Evolutionary conservation across 2,329 filamentous ascomycete genomes (phyloP).

Genomic region (Diaporthe citrichinensis): DNA sequence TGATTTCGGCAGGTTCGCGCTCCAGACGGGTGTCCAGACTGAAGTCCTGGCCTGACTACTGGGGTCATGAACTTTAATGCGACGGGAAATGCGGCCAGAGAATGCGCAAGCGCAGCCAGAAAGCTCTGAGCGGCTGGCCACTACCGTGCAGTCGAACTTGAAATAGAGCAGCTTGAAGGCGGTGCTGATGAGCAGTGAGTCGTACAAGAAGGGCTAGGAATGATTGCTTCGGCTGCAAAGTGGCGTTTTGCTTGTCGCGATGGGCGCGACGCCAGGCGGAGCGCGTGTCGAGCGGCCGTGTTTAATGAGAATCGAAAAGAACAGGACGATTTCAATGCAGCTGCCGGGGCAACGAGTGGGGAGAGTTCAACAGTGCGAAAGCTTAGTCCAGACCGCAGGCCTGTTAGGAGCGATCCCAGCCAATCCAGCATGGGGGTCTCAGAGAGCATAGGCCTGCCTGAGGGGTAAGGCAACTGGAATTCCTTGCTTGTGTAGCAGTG

Average conservation of each 20-base stretch:
- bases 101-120: not conserved
- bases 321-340: conserved; percentile 1
- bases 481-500: not conserved
- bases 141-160: not conserved
- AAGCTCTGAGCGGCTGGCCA: not conserved
- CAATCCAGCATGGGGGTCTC: not conserved
- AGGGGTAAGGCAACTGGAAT: not conserved
- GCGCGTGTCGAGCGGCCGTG: conserved; percentile 30
- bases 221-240: not conserved
- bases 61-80: conserved; percentile 2
- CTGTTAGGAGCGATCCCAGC: not conserved
- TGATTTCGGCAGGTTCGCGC: not conserved
- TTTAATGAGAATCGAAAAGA: conserved; percentile 14
- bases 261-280: conserved; percentile 1
- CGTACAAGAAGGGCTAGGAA: not conserved
- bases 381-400: not conserved
- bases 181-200: not conserved
- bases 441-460: not conserved
- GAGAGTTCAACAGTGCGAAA: conserved; percentile 18
- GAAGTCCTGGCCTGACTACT: not conserved
- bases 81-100: not conserved
- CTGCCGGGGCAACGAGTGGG: conserved; percentile 36
- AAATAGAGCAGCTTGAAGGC: not conserved
- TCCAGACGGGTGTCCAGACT: not conserved
- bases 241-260: conserved; percentile 7